phyloP scores from a whole-genome alignment of 2,329 filamentous ascomycete genomes.

The Epichloe baconii region DNA sequence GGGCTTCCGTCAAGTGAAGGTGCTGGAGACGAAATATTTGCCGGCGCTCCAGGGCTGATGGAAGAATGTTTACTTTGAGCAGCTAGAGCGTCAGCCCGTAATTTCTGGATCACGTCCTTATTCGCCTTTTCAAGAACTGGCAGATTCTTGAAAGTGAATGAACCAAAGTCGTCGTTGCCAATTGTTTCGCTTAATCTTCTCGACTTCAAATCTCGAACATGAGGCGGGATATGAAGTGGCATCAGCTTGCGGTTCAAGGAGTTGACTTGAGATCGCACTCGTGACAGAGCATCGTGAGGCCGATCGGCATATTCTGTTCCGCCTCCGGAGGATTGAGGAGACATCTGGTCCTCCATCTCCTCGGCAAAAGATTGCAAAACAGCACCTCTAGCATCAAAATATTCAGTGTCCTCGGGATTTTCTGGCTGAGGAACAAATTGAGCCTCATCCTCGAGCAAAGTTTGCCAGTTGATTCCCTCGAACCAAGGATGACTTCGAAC shows the following conservation, averaged over 20 bases:
- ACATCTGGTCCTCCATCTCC: constrained; percentile 80
- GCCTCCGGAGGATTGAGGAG: constrained; percentile 56
- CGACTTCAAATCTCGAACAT: constrained; percentile 82
- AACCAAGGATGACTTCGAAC: constrained; percentile 90
- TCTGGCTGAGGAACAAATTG: constrained; percentile 88
- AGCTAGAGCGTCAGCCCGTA: constrained; percentile 79
- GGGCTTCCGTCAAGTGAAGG: constrained; percentile 76
- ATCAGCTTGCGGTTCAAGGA: constrained; percentile 81
- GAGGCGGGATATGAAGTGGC: constrained; percentile 90
- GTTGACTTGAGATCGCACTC: constrained; percentile 76
- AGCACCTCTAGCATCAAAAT: constrained; percentile 86
- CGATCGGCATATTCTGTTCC: constrained; percentile 72
- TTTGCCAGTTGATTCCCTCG: constrained; percentile 74
- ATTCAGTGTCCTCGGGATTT: constrained; percentile 94
- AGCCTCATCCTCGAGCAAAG: constrained; percentile 83
- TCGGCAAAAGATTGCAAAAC: constrained; percentile 86
- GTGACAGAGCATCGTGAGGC: constrained; percentile 86
- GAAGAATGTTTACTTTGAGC: constrained; percentile 41
- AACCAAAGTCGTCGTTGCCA: constrained; percentile 83
- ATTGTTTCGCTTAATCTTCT: constrained; percentile 84
- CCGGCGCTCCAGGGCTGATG: constrained; percentile 29
- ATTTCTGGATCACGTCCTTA: constrained; percentile 95
- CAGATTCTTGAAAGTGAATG: constrained; percentile 93
- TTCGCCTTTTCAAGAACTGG: constrained; percentile 96
- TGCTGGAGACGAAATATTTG: constrained; percentile 42